Base-by-base conservation (phyloP, 2,329 filamentous ascomycete species). In the Trichoderma breve region DNA sequence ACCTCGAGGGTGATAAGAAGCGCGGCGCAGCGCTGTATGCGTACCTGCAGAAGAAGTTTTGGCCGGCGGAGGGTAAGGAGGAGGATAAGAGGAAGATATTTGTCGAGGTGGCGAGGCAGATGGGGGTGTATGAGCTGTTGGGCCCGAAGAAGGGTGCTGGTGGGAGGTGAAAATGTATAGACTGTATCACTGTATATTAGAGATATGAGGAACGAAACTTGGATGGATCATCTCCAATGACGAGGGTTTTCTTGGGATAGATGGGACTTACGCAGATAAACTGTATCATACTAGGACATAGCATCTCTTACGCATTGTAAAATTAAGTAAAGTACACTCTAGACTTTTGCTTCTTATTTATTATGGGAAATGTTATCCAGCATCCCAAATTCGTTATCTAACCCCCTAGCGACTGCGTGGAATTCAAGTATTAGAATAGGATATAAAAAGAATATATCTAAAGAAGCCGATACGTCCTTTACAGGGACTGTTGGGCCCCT, bases 111-210 rank as follows among this genome's bases (percentile, higher is more conserved):
- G 81, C 82, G n/a, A 75, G 73, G 70, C 78, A 85, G 74, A 85
- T 85, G 84, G 84, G 84, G 58, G 81, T 84, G 74, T 80, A 81
- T 67, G 79, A 83, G 32, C 43, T 80, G 9, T 70, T 82, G 63
- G 75, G 70, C 8, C 74, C 73, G 26, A 75, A 55, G 64, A 71
- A 61, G 62, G 70, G 36, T 28, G 12, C 24, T 12, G 26, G 32
- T 12, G 24, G 26, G 26, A 62, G 43, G 30, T 62, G 65, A 34
- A 39, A 34, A 21, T 21, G n/a, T 55, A 32, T 71, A 58, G 55
- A 69, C 51, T 72, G 58, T 68, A 72, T 32, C 39, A 69, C 36
- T 72, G 58, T 69, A 72, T 34, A 72, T 55, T 72, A 71, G 53
- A 43, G 15, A 57, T 58, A 58, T 71, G 68, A 71, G 43, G 43